Evolutionary conservation across 2,329 filamentous ascomycete species (phyloP), one percentile per base, ranked within the genome.

Genomic region (Nothomitra cinnamomea): DNA sequence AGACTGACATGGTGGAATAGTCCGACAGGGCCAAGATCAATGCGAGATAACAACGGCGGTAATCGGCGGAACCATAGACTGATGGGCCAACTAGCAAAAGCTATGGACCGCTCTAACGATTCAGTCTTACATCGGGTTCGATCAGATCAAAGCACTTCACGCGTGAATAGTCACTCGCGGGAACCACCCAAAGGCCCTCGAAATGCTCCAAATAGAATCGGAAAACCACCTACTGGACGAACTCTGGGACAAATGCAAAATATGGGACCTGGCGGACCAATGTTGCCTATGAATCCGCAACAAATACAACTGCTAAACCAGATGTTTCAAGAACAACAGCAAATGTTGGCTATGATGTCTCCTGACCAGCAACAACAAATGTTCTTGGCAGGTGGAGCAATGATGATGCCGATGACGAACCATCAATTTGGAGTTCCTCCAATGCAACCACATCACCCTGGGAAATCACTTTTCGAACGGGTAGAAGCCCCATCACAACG

Each of bases 11-110:
- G 36, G 24, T 10, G 22, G 8, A 40, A 56, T 62, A 95, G 90
- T 63, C 92, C 92, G 8, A 96, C 88, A 52, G 92, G 90, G 54
- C 92, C 92, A 17, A 92, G 89, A 66, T 88, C 89, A 35, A 95
- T 96, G 88, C 85, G 92, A 63, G 17, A 32, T 32, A 32, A 35
- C 45, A 87, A 84, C 65, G 79, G 79, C 52, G 78, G 71, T 60
- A 64, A 69, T 64, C 24, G 19, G 7, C 53, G 68, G 61, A 56
- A 64, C 56, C 63, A 67, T 43, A 73, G 76, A 54, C 81, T 95
- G 73, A 74, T 95, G 54, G 87, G 87, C 51, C 87, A 95, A 60
- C 78, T 94, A 64, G 81, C 83, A 64, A 86, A 86, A 62, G 80
- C 82, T 13, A 82, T 95, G 79, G 87, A 94, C 61, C 82, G 90